Base-by-base conservation (phyloP, 148 eudicot genomes). In the Rhododendron molle region DNA sequence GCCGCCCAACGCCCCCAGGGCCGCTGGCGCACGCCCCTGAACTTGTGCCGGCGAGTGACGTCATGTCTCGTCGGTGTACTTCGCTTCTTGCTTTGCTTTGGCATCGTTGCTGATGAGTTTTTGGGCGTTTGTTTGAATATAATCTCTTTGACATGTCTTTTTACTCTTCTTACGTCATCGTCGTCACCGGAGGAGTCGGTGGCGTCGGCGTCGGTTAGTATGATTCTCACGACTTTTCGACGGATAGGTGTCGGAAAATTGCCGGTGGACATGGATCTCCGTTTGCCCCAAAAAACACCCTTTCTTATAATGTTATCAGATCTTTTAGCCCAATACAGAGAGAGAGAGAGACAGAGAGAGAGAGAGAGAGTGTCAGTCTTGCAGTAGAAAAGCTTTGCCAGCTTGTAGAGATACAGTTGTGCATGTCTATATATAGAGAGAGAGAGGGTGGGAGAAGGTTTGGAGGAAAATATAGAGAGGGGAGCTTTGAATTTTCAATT, bases 1-100 rank as follows among this genome's bases (percentile, higher is more conserved):
- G 92, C 92, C 1, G 91, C 93, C 87, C 88, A 91, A 7, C 89
- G 79, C 8, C 93, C 93, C 93, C 93, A 91, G 12, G 92, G 92
- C 62, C 93, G 83, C 80, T 43, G 87, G 0, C 92, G 83, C 15
- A 91, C 93, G 13, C 93, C 93, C 8, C 87, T 56, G 83, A 85
- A 90, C 85, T 81, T 90, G 8, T 85, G 80, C 81, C 82, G 65
- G 28, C 79, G 16, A 3, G 76, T n/a, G 56, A 56, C 73, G 60
- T 83, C 87, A 60, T 52, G 13, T 49, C 20, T 82, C 60, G 83
- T 76, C 67, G 83, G n/a, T 4, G 54, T 77, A 40, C 44, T 6
- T 62, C 40, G 72, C 7, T 58, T 82, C 62, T 58, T 83, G 13
- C 52, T 50, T 12, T 28, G 83, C 6, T 52, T 26, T 54, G 83